phyloP scores from a whole-genome alignment of 2,329 filamentous ascomycete genomes.

The Pezicula neosporulosa region DNA sequence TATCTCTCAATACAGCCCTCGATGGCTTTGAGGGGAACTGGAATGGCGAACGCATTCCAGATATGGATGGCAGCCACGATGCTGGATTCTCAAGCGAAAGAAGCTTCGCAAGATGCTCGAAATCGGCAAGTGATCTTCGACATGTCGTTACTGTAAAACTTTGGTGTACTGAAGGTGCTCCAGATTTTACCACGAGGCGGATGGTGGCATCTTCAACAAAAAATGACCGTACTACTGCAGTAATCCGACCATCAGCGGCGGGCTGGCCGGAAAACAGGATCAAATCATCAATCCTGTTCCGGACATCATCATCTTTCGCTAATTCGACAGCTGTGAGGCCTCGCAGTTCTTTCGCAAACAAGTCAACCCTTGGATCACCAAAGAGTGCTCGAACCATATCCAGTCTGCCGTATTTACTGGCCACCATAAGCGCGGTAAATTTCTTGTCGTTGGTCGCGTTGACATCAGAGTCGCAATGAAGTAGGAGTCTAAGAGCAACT shows the following conservation, averaged over 20 bases:
- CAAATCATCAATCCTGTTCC: slow-evolving; percentile 94
- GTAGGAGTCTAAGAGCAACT: slow-evolving; percentile 71
- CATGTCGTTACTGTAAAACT: slow-evolving; percentile 95
- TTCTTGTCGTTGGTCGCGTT: slow-evolving; percentile 94
- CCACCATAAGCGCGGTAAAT: slow-evolving; percentile 96
- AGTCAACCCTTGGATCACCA: slow-evolving; percentile 81
- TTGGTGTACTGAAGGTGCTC: slow-evolving; percentile 74
- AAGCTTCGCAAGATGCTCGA: slow-evolving; percentile 83
- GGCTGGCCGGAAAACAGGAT: slow-evolving; percentile 74
- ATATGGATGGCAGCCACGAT: slow-evolving; percentile 84
- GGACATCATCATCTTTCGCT: slow-evolving; percentile 95
- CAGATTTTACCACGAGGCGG: slow-evolving; percentile 89
- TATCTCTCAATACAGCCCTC: slow-evolving; percentile 78
- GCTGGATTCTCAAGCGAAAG: slow-evolving; percentile 87
- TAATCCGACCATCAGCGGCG: slow-evolving; percentile 75
- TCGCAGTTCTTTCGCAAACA: slow-evolving; percentile 77
- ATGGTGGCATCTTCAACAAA: slow-evolving; percentile 97
- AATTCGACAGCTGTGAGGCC: slow-evolving; percentile 93
- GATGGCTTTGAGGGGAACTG: slow-evolving; percentile 92
- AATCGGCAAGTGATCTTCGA: slow-evolving; percentile 81
- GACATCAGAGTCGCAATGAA: slow-evolving; percentile 87
- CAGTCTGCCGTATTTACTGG: slow-evolving; percentile 94
- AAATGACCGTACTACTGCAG: slow-evolving; percentile 89
- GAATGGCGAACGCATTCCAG: slow-evolving; percentile 79
- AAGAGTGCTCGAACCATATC: slow-evolving; percentile 91